Evolutionary conservation across 1,284 basidiomycete species (phyloP), one percentile per base, ranked within the genome.

Genomic region (Malassezia slooffiae): DNA sequence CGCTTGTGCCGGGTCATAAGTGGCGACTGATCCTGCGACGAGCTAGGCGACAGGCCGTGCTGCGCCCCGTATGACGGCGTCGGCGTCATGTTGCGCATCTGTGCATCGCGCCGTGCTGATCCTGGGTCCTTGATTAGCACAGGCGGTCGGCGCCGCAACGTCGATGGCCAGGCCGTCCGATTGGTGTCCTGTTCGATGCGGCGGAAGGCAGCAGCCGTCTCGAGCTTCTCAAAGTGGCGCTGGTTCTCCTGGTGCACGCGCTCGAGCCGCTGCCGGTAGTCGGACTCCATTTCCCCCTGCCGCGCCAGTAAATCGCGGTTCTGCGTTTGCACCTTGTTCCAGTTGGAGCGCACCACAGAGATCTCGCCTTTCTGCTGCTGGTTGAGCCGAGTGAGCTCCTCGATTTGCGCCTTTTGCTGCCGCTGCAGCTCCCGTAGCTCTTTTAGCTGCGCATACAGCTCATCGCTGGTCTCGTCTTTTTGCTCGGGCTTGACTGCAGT

Each of bases 131-230:
- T 20, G 15, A 47, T 13, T 19, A 47, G 44, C 10, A 47, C 32
- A 4, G 56, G 50, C 9, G 52, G 47, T 3, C 56, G 43, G 1
- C 58, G 50, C 5, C 50, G 47, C 21, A 58, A 44, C 24, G 53
- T 54, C 5, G 59, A 57, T 2, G 59, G 57, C 59, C 59, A 61
- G 27, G 52, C 51, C 10, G 53, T 52, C 8, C 57, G 52, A 27
- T 47, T 55, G 5, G 59, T 57, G 28, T 61, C 59, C 42, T 61
- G 59, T 28, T 61, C 59, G 28, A 61, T 57, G 22, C 59, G 46
- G 20, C 59, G 45, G 22, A 61, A 61, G 17, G 59, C 52, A 7
- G 55, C 51, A 17, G 50, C 51, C 15, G 59, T 58, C 33, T 61
- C 59, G 8, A 61, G 50, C 12, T 51, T 46, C 20, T 59, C 54